Evolutionary conservation across 805 yeast genomes (phyloP).

Genomic region (Ascoidea tarda): DNA sequence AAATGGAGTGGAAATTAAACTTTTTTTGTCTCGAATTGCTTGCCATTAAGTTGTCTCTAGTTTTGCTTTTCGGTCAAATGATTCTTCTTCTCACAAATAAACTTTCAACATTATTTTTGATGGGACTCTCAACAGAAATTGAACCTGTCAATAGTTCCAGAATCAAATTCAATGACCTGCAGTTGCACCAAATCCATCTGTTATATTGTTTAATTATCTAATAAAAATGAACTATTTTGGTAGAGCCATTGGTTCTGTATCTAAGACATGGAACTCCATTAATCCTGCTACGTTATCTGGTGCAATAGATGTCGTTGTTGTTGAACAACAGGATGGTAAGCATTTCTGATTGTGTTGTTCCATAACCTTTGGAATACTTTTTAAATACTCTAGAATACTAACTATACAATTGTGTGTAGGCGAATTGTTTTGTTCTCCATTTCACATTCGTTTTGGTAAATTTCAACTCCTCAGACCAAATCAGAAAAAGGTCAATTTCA

Average conservation of each 20-base stretch:
- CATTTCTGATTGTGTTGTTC: neutral
- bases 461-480: constrained; percentile 87
- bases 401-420: constrained; percentile 16
- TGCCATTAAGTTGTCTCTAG: too few relatives aligned
- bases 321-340: constrained; percentile 65
- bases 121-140: too few relatives aligned
- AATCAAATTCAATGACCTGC: too few relatives aligned
- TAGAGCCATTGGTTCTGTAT: constrained; percentile 37
- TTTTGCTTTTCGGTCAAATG: too few relatives aligned
- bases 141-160: too few relatives aligned
- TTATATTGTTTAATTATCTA: too few relatives aligned
- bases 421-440: constrained; percentile 79
- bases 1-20: too few relatives aligned
- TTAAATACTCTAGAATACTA: too few relatives aligned
- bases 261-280: constrained; percentile 93
- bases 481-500: constrained; percentile 83
- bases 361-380: neutral
- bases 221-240: neutral
- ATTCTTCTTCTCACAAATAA: too few relatives aligned
- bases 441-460: constrained; percentile 93
- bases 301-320: constrained; percentile 91
- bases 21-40: too few relatives aligned
- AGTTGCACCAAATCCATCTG: too few relatives aligned
- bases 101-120: too few relatives aligned
- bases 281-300: constrained; percentile 90